Base-by-base conservation (phyloP, 2,329 filamentous ascomycete genomes). In the Diaporthe sp. region DNA sequence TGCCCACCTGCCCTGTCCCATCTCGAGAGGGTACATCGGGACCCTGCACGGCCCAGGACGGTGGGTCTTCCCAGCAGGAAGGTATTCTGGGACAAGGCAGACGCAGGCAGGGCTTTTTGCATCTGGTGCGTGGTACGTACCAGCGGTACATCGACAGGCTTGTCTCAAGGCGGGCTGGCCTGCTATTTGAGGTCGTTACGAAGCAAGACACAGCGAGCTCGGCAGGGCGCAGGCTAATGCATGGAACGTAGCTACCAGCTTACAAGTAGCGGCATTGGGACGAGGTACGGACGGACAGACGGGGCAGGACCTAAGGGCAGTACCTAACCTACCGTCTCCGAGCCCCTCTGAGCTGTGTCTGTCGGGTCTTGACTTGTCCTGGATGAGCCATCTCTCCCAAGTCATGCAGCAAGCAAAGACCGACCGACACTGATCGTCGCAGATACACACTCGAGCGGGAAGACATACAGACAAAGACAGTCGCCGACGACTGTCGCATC, bases 221-320 rank as follows among this genome's bases (percentile, higher is more conserved):
- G 68, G 50, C 72, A 61, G 59, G 66, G 25, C 50, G 55, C 22
- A 7, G 13, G 35, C 72, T 71, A 71, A 73, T 71, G 66, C 66
- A 73, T 73, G 72, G 72, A 73, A 73, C 72, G 72, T 73, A 73
- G 72, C 72, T 66, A 66, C 63, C 63, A 37, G 63, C 22, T 53
- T 25, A 63, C 32, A 51, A 66, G 44, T 37, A 51, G 61, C 44
- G 61, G 42, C 61, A 37, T 19, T 66, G 61, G 61, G 42, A 37
- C 19, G 61, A 66, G 7, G 44, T 51, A 30, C 25, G 37, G 37
- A 30, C 58, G 37, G n/a, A 39, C 12, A 22, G 19, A 8, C 32
- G 37, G 39, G 39, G 39, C 39, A 42, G 39, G 10, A 42, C 15
- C 39, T 19, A 42, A 42, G n/a, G 39, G 39, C 42, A 42, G 58